Base-by-base conservation (phyloP, 1,284 basidiomycete genomes). In the Trichosporon sp. region DNA sequence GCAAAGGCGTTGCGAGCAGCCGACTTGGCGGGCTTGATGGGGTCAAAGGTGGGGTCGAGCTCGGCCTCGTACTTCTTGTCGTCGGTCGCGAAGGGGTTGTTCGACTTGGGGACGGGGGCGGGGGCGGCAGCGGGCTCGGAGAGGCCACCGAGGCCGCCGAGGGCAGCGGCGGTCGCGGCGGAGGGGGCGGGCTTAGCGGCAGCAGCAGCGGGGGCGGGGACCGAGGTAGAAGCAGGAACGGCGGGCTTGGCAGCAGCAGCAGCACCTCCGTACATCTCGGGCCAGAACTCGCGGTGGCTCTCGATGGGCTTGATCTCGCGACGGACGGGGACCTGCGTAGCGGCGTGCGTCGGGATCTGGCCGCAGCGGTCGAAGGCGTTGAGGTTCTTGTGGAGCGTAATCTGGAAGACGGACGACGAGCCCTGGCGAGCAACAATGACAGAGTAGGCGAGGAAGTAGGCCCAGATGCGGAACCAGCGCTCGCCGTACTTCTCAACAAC, bases 311-410 rank as follows among this genome's bases (percentile, higher is more conserved):
- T 10, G 33, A 63, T 58, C 56, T 64, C 58, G 44, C 36, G 56
- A 58, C 46, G 19, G 63, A 56, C 54, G 56, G 63, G 73, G 19
- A 73, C 71, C 52, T 79, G 71, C 66, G 73, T 71, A 40, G 76
- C 71, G 37, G 73, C 70, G 78, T 95, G 92, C 71, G 86, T 91
- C 27, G 85, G 82, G 34, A 92, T 84, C 40, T 90, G 90, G 59
- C 89, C 86, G 70, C 93, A 66, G 61, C 95, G 89, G 78, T 92
- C 92, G 83, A 88, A 95, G 3, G 89, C 93, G 78, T 98, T 98
- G 70, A 98, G 81, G 85, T 97, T 97, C 84, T 99, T 97, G 85
- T 97, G 93, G 69, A 95, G 82, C 2, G 93, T 96, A 74, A 99
- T 88, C 83, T 97, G 94, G 89, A 95, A 96, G 52, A 95, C 89